A percentile compares a stretch with the other conserved stretches of the same genome.
phyloP scores from a whole-genome alignment of 371 early-diverging fungal genomes.

The Saksenaea vasiformis region DNA sequence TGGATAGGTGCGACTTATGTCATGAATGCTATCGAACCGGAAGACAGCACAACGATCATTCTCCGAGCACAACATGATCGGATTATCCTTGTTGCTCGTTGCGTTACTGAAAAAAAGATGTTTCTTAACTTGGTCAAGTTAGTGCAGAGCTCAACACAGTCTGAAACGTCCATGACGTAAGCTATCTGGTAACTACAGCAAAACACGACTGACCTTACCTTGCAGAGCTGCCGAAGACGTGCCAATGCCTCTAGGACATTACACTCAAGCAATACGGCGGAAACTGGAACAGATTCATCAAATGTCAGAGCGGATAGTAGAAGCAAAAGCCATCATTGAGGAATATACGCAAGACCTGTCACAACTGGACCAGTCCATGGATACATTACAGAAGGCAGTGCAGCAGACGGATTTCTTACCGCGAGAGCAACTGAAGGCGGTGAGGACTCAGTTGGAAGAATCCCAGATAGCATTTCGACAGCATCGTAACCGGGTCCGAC shows the following conservation, averaged over 20 bases:
- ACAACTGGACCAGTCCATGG: not conserved
- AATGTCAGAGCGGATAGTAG: not conserved
- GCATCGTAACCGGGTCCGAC: not conserved
- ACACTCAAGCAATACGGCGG: not conserved
- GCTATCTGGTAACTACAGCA: no score
- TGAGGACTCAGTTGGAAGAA: not conserved
- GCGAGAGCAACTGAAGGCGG: not conserved
- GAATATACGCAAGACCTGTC: not conserved
- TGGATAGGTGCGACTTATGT: slow-evolving; percentile 30
- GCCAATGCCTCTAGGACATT: not conserved
- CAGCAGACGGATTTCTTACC: not conserved
- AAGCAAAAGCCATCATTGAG: not conserved
- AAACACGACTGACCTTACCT: no score
- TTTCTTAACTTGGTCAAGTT: slow-evolving; percentile 24
- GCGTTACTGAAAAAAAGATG: slow-evolving; percentile 18
- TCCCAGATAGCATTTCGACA: not conserved
- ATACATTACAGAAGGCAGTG: not conserved
- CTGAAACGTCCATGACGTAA: no score
- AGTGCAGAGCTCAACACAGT: not conserved
- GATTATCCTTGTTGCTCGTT: slow-evolving; percentile 15
- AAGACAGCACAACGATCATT: slow-evolving; percentile 9
- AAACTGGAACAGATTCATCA: not conserved
- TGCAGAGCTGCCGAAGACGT: no score
- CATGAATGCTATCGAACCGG: slow-evolving; percentile 5
- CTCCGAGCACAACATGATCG: slow-evolving; percentile 7